Conservation (phyloP, 305 asterid genomes). For the Rubia peregrina region DNA sequence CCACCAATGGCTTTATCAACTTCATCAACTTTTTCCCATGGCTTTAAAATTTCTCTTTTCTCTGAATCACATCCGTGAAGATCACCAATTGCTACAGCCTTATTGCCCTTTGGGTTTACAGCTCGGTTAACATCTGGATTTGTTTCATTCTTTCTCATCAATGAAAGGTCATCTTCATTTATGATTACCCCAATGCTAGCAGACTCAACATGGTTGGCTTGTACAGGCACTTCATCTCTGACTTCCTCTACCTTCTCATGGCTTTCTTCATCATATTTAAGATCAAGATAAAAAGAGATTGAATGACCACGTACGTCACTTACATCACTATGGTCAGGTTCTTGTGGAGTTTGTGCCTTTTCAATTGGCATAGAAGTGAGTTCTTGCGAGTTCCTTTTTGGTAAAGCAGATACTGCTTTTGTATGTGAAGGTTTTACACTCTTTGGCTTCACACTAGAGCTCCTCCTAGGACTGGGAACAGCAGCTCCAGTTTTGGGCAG, state of each 20-base stretch:
- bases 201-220: conserved; percentile 21
- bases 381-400: conserved; percentile 33
- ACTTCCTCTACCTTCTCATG: conserved; percentile 12
- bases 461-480: conserved; percentile 36
- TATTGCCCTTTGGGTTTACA: conserved; percentile 19
- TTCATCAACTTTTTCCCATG: conserved; percentile 4
- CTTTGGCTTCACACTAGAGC: conserved; percentile 50
- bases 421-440: conserved; percentile 34
- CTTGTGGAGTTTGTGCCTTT: conserved; percentile 20
- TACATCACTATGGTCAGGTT: conserved; percentile 15
- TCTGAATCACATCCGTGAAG: conserved; percentile 14
- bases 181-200: conserved; percentile 26
- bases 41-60: conserved; percentile 9
- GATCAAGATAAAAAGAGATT: conserved; percentile 16
- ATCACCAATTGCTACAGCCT: conserved; percentile 21
- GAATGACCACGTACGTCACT: conserved; percentile 26
- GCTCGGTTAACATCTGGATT: conserved; percentile 7
- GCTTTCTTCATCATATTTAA: conserved; percentile 23
- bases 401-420: conserved; percentile 22
- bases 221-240: conserved; percentile 13
- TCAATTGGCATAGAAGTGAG: conserved; percentile 26
- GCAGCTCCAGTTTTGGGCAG: conserved; percentile 39
- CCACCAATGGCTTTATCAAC: not conserved
- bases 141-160: not conserved
- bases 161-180: conserved; percentile 16